A percentile compares a stretch with the other conserved stretches of the same genome.
These are phyloP conservation scores for Dioszegia aurantiaca DNA, from an alignment of 768 basidiomycete genomes.

Conservation along the genomic window DNA sequence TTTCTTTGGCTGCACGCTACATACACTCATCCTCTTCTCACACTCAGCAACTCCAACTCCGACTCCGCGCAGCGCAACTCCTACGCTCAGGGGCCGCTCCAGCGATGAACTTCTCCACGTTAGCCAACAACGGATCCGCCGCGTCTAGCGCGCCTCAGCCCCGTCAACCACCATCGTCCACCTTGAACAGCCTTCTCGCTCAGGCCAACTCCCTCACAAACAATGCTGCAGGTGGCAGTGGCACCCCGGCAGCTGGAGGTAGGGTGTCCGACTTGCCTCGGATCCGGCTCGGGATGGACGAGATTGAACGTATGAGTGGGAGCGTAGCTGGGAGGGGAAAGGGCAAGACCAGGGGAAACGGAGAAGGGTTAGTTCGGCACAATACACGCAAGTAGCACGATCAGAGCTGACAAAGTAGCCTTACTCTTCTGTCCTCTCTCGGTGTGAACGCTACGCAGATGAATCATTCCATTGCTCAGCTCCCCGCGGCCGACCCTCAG, in stretches of 20 bases:
- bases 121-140: constrained; percentile 15
- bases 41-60: too few relatives aligned
- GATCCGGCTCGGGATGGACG: constrained; percentile 84
- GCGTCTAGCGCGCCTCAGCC: constrained; percentile 17
- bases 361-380: constrained; percentile 33
- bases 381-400: background rate
- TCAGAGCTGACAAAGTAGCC: constrained; percentile 26
- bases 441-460: constrained; percentile 90
- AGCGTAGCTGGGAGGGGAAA: constrained; percentile 58
- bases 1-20: too few relatives aligned
- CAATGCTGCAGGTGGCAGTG: background rate
- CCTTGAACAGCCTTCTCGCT: constrained; percentile 33
- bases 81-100: too few relatives aligned
- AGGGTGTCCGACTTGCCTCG: constrained; percentile 71
- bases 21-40: too few relatives aligned
- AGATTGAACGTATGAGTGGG: constrained; percentile 89
- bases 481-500: constrained; percentile 19
- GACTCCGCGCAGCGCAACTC: too few relatives aligned
- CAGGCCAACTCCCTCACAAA: constrained; percentile 39
- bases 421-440: constrained; percentile 85
- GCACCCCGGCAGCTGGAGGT: background rate
- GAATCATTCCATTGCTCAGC: constrained; percentile 63
- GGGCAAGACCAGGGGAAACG: constrained; percentile 24
- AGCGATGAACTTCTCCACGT: constrained; percentile 6
- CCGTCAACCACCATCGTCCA: constrained; percentile 20